These are phyloP conservation scores for Fusarium pseudocircinatum DNA, from an alignment of 2,329 filamentous ascomycete species.

Conservation along the genomic window DNA sequence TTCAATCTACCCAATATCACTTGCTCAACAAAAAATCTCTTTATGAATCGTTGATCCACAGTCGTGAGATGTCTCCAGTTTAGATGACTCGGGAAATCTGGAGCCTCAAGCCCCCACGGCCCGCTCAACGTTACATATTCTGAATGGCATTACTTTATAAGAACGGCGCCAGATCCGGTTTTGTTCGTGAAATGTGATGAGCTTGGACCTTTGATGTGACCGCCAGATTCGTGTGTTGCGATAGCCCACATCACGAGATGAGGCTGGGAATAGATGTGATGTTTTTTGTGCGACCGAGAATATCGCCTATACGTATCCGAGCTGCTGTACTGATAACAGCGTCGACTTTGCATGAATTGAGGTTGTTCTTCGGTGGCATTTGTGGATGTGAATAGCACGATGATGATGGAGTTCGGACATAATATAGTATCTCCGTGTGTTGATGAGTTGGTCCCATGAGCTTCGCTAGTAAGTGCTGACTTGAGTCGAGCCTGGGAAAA, in stretches of 20 bases:
- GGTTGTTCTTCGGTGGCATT: background rate
- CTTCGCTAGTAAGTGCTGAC: accelerated
- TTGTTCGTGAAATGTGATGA: background rate
- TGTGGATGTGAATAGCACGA: no score
- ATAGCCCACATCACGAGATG: background rate
- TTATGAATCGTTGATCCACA: background rate
- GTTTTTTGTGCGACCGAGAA: background rate
- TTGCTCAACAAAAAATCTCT: constrained; percentile 4
- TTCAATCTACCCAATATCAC: background rate
- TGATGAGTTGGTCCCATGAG: no score
- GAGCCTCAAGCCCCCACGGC: background rate
- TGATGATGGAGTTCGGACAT: background rate
- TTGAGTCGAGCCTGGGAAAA: accelerated
- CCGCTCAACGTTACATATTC: background rate
- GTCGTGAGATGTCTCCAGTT: background rate
- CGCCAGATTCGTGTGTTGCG: background rate
- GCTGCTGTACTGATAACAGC: background rate
- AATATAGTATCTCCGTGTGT: background rate
- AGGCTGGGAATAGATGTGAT: background rate
- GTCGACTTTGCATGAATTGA: background rate
- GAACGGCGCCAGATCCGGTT: background rate
- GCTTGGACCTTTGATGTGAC: background rate
- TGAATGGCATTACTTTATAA: background rate
- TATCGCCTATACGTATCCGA: background rate
- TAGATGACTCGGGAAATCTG: background rate